A percentile compares a stretch with the other conserved stretches of the same genome.
Conservation (phyloP, 2,329 filamentous ascomycete species). For the Uncinocarpus reesii region DNA sequence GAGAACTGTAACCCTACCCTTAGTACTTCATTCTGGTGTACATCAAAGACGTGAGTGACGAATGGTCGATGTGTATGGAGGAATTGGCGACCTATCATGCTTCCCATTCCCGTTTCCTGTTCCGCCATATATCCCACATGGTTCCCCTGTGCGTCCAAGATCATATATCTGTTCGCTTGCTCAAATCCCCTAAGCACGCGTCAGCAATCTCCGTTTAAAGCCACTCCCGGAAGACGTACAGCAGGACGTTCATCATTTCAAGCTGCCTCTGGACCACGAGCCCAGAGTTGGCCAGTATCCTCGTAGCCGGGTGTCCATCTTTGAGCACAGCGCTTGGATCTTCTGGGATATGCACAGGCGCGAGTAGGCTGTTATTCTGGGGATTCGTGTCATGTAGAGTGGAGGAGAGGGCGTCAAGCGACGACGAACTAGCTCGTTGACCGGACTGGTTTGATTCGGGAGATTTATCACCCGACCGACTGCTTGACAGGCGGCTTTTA, state of each 20-base stretch:
- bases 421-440: not conserved
- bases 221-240: constrained; percentile 28
- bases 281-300: constrained; percentile 50
- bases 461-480: not conserved
- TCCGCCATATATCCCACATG: constrained; percentile 57
- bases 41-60: constrained; percentile 55
- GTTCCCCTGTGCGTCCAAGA: constrained; percentile 53
- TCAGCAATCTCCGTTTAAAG: not conserved
- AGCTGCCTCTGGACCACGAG: constrained; percentile 54
- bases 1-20: constrained; percentile 28
- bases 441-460: not conserved
- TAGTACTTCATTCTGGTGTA: constrained; percentile 49
- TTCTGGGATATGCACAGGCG: constrained; percentile 52
- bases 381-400: constrained; percentile 38
- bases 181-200: constrained; percentile 45
- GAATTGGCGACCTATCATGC: constrained; percentile 48
- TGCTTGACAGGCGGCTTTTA: not conserved
- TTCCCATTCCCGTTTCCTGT: constrained; percentile 50
- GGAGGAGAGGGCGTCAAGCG: constrained; percentile 14
- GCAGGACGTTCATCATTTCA: constrained; percentile 56
- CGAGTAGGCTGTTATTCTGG: constrained; percentile 44
- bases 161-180: constrained; percentile 56
- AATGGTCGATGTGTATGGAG: constrained; percentile 54
- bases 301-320: constrained; percentile 47
- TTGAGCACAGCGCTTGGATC: constrained; percentile 51